These are phyloP conservation scores for Nitzschia sp. DNA, from an alignment of 108 stramenopile genomes.

Conservation along the genomic window DNA sequence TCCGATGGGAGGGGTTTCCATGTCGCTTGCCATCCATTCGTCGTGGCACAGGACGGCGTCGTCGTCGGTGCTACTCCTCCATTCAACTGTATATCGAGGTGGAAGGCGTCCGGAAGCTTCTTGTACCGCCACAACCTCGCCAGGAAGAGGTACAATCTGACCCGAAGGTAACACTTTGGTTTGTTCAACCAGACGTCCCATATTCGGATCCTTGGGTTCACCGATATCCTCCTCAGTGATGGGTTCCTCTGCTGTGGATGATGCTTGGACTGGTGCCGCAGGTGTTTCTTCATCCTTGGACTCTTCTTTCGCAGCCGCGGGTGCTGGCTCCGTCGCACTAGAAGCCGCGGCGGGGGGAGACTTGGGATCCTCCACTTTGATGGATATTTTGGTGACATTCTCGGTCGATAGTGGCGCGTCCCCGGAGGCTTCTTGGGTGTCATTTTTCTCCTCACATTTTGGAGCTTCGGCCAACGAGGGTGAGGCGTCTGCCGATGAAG, in stretches of 20 bases:
- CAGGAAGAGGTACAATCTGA: conserved; percentile 13
- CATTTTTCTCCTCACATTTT: conserved; percentile 14
- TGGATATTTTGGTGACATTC: background rate
- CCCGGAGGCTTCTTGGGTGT: background rate
- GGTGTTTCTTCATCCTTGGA: background rate
- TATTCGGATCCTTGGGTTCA: background rate
- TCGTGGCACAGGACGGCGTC: background rate
- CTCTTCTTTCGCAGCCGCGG: background rate
- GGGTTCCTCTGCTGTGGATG: background rate
- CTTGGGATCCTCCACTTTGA: background rate
- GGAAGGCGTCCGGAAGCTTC: conserved; percentile 18
- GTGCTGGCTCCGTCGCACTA: background rate
- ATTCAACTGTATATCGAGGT: conserved; percentile 21
- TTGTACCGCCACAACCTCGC: conserved; percentile 11
- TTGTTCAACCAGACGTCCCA: conserved; percentile 20
- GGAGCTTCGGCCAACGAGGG: background rate
- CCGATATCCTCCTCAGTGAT: background rate
- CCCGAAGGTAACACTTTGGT: conserved; percentile 15
- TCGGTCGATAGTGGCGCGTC: background rate
- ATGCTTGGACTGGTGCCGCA: background rate
- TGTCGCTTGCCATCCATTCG: conserved; percentile 18
- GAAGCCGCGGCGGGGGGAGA: background rate
- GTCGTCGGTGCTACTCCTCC: background rate
- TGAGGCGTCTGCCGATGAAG: background rate
- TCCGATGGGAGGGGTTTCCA: background rate